Evolutionary conservation across 164 flowering plant species (phyloP).

Genomic region (Aristolochia contorta): DNA sequence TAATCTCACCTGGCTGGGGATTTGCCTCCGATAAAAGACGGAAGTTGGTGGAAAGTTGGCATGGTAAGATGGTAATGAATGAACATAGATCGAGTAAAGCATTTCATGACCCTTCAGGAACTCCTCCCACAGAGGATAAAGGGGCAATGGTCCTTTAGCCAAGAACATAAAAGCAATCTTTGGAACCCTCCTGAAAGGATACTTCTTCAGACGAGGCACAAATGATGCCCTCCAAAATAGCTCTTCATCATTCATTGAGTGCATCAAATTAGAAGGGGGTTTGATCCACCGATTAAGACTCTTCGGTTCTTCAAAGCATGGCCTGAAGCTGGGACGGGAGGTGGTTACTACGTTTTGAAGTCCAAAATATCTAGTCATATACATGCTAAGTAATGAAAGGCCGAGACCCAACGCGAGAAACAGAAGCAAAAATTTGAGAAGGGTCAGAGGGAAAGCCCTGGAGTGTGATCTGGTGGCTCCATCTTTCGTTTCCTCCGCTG

Average conservation of each 20-base stretch:
- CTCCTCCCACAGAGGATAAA: conserved; percentile 85
- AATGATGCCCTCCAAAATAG: conserved; percentile 79
- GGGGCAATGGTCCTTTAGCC: conserved; percentile 81
- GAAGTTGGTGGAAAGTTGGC: conserved; percentile 46
- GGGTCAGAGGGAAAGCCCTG: conserved; percentile 38
- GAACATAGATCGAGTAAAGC: conserved; percentile 69
- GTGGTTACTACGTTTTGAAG: conserved; percentile 18
- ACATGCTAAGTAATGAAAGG: conserved; percentile 42
- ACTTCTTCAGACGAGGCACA: conserved; percentile 43
- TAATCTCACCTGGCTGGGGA: conserved; percentile 76
- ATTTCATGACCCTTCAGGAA: conserved; percentile 64
- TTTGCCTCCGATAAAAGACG: conserved; percentile 57
- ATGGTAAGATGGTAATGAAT: conserved; percentile 50
- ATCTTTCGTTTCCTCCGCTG: conserved; percentile 52
- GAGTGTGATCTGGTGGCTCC: conserved; percentile 11
- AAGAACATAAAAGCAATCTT: conserved; percentile 97
- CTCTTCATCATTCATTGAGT: conserved; percentile 67
- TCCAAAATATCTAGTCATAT: conserved; percentile 28
- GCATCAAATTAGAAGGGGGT: conserved; percentile 57
- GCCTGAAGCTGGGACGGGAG: conserved; percentile 16
- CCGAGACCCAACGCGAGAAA: conserved; percentile 47
- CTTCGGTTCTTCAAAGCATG: conserved; percentile 34
- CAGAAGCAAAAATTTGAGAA: conserved; percentile 33
- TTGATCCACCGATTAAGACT: conserved; percentile 45
- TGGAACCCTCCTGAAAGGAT: conserved; percentile 63